Percentiles rank a stretch among this genome's conserved stretches.
phyloP scores from a whole-genome alignment of 164 flowering plant species.

The Piper betle region DNA sequence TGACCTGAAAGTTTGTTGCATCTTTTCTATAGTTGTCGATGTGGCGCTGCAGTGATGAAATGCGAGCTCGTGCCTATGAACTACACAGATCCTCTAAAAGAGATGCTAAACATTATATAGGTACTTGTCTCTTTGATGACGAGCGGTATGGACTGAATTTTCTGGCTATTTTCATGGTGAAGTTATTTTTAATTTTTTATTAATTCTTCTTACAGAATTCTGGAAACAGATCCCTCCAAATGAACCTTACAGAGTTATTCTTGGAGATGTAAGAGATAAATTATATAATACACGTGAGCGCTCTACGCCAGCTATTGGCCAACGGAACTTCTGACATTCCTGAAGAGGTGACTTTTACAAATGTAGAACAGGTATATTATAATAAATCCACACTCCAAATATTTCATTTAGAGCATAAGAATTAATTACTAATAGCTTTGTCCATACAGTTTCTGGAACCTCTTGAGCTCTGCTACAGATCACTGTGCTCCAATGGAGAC shows the following conservation, averaged over 20 bases:
- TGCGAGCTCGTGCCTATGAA: slow-evolving; percentile 68
- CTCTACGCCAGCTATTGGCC: slow-evolving; percentile 64
- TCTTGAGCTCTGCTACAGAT: slow-evolving; percentile 88
- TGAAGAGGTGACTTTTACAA: slow-evolving; percentile 74
- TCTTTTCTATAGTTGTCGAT: slow-evolving; percentile 68
- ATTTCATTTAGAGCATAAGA: not conserved
- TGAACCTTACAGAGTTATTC: slow-evolving; percentile 96
- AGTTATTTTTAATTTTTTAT: not conserved
- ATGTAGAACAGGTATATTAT: slow-evolving; percentile 63
- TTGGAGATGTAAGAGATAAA: slow-evolving; percentile 90
- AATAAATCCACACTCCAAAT: not conserved
- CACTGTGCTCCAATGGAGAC: slow-evolving; percentile 89
- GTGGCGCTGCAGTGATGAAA: slow-evolving; percentile 99
- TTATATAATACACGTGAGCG: slow-evolving; percentile 91
- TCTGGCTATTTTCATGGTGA: not conserved
- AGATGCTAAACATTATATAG: slow-evolving; percentile 86
- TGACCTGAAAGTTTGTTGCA: not conserved
- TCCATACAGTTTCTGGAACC: slow-evolving; percentile 53
- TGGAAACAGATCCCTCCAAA: slow-evolving; percentile 92
- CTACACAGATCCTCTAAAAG: slow-evolving; percentile 59
- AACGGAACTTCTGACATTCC: slow-evolving; percentile 69
- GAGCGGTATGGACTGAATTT: not conserved
- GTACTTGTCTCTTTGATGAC: slow-evolving; percentile 25
- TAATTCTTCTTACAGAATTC: slow-evolving; percentile 53
- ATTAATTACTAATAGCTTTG: not conserved